A percentile compares a stretch with the other conserved stretches of the same genome.
Conservation (phyloP, 2,329 filamentous ascomycete genomes). For the Septoria petroselini region DNA sequence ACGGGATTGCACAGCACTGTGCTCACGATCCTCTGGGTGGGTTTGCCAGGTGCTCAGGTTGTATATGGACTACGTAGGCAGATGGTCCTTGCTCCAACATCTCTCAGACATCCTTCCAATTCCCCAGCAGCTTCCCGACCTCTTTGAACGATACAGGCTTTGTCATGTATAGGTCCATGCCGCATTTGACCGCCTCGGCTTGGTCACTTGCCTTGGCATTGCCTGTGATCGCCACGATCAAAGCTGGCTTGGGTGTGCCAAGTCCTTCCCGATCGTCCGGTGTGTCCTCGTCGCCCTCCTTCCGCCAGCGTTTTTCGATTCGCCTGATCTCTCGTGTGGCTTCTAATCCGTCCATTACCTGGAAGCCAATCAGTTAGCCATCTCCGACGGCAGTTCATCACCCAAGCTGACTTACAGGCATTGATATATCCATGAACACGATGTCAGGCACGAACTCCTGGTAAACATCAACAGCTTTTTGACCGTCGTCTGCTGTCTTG, state of each 20-base stretch:
- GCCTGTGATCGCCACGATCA: slow-evolving; percentile 37
- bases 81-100: neutral
- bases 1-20: too few species aligned
- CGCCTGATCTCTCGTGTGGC: slow-evolving; percentile 33
- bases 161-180: slow-evolving; percentile 36
- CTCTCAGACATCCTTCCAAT: slow-evolving; percentile 17
- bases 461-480: slow-evolving; percentile 47
- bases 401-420: slow-evolving; percentile 31
- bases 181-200: slow-evolving; percentile 31
- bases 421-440: slow-evolving; percentile 49
- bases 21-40: too few species aligned
- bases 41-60: too few species aligned
- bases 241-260: slow-evolving; percentile 2
- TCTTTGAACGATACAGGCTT: slow-evolving; percentile 37
- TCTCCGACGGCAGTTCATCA: too few species aligned
- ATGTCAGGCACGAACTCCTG: slow-evolving; percentile 42
- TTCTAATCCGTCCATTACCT: slow-evolving; percentile 37
- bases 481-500: slow-evolving; percentile 46
- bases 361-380: too few species aligned
- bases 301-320: slow-evolving; percentile 26
- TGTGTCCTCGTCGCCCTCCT: neutral
- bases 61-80: too few species aligned
- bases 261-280: neutral
- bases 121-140: slow-evolving; percentile 21
- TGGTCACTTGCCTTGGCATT: slow-evolving; percentile 31